Percentiles rank a stretch among this genome's conserved stretches.
These are phyloP conservation scores for Ilyonectria robusta DNA, from an alignment of 2,329 filamentous ascomycete species.

Conservation along the genomic window DNA sequence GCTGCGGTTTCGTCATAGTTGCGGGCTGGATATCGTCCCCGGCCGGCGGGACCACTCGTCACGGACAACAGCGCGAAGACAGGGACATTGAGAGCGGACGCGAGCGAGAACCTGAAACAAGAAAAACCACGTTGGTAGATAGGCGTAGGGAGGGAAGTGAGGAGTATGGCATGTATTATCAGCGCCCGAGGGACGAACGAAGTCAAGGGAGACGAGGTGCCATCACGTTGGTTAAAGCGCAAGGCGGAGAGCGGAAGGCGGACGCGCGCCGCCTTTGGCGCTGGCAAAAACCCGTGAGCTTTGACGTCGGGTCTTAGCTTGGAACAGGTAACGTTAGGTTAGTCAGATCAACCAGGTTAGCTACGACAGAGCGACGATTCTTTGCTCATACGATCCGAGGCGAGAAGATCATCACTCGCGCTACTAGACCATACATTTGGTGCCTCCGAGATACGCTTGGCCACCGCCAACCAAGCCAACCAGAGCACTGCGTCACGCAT, in stretches of 20 bases:
- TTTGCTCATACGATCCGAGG: constrained; percentile 14
- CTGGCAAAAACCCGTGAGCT: constrained; percentile 29
- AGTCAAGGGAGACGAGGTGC: constrained; percentile 33
- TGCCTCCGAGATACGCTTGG: not conserved
- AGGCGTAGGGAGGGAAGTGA: constrained; percentile 8
- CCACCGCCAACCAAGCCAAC: constrained; percentile 14
- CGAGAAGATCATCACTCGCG: constrained; percentile 23
- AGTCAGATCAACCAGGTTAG: not conserved
- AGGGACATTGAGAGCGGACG: constrained; percentile 18
- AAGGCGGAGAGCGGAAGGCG: constrained; percentile 31
- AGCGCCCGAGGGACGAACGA: constrained; percentile 16
- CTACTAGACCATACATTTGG: not conserved
- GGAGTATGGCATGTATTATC: constrained; percentile 27
- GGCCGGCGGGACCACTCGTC: constrained; percentile 36
- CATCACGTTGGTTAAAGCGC: constrained; percentile 22
- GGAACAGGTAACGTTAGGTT: not conserved
- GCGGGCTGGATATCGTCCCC: constrained; percentile 17
- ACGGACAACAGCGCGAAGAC: constrained; percentile 27
- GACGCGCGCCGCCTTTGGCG: constrained; percentile 32
- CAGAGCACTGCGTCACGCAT: constrained; percentile 6
- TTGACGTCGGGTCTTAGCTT: constrained; percentile 8
- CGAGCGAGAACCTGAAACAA: not conserved
- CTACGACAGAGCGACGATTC: constrained; percentile 14
- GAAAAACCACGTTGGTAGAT: not conserved
- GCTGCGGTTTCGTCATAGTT: constrained; percentile 42